Base-by-base conservation (phyloP, 1,284 basidiomycete species). In the Naganishia sp. region DNA sequence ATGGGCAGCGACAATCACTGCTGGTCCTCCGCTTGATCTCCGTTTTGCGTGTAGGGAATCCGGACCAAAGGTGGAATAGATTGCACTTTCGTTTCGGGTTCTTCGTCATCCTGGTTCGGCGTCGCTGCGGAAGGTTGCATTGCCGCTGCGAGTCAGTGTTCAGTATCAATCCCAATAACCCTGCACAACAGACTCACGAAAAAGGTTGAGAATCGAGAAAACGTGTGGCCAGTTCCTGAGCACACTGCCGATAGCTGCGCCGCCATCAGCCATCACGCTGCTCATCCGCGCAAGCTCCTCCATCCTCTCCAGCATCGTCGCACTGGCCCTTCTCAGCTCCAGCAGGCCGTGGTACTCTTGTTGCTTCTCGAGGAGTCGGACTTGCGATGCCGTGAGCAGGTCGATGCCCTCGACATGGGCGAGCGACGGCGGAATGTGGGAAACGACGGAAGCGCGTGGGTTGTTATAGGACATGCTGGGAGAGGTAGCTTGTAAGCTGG, bases 231-330 rank as follows among this genome's bases (percentile, higher is more conserved):
- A 80, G 68, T 78, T 78, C 44, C 73, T 68, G 65, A 80, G 64
- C 2, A 80, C 78, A 16, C 69, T 70, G 18, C 78, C 78, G 31
- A 79, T 73, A 9, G 77, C 78, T 78, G 48, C 75, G 0, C 79
- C 79, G 5, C 79, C 79, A 71, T 80, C 79, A n/a, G 78, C 79
- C 78, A 80, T 79, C 63, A 78, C 72, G 54, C 75, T 73, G 45
- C 74, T 75, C 77, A 77, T 78, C 66, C 75, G 75, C 10, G 75
- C 75, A 16, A 80, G 59, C 65, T 75, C 73, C 61, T 80, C 79
- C 25, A 77, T 75, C 33, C 74, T 68, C 64, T 59, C 64, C 36
- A 80, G 64, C 59, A 79, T 70, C 6, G 71, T 68, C 31, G 68
- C 74, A 42, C 74, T 75, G 13, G 76, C 76, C 63, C 78, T 76